A percentile compares a stretch with the other conserved stretches of the same genome.
Conservation (phyloP, 805 yeast species). For the Kluyveromyces starmeri region DNA sequence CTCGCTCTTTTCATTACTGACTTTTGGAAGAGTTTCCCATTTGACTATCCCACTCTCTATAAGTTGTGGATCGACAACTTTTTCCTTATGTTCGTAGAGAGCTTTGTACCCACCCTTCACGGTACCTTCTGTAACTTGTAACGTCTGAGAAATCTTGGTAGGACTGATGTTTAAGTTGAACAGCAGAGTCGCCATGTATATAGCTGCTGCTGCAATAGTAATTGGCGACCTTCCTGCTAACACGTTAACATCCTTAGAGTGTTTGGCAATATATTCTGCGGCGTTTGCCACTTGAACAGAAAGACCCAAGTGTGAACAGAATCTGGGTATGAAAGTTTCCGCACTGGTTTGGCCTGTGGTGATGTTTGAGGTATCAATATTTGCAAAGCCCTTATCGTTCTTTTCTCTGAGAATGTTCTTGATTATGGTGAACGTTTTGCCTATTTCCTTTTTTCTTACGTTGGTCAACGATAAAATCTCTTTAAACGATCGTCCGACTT, state of each 20-base stretch:
- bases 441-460: conserved; percentile 91
- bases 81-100: conserved; percentile 62
- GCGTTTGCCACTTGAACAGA: conserved; percentile 78
- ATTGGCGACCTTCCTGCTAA: conserved; percentile 95
- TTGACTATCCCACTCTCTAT: conserved; percentile 24
- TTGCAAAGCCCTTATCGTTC: conserved; percentile 30
- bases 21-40: conserved; percentile 25
- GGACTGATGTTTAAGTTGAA: conserved; percentile 73
- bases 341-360: conserved; percentile 82
- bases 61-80: conserved; percentile 40
- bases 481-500: conserved; percentile 88
- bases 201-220: conserved; percentile 95
- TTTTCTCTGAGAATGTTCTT: conserved; percentile 51
- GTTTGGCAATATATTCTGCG: conserved; percentile 85
- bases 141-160: conserved; percentile 74
- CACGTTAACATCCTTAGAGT: conserved; percentile 85
- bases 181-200: conserved; percentile 87
- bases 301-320: conserved; percentile 90
- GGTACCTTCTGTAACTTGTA: conserved; percentile 97
- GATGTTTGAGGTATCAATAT: conserved; percentile 37
- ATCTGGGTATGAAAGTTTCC: conserved; percentile 89
- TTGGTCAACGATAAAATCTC: conserved; percentile 93
- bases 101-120: conserved; percentile 85
- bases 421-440: conserved; percentile 81
- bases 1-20: conserved; percentile 10